Conservation (phyloP, 75 land plant genomes). For the Picea glauca region DNA sequence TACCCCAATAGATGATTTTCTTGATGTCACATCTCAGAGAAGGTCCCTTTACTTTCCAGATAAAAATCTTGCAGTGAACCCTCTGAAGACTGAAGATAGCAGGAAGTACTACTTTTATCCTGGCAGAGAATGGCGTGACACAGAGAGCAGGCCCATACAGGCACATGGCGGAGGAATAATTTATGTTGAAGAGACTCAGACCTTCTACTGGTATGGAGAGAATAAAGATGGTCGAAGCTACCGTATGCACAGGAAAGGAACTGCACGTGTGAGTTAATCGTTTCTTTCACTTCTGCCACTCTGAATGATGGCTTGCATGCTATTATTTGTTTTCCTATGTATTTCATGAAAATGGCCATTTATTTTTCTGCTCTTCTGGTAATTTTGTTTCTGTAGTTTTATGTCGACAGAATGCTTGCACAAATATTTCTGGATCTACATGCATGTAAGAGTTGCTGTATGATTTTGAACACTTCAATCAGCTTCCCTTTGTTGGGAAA, state of each 20-base stretch:
- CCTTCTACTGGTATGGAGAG: conserved; percentile 98
- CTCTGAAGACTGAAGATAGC: conserved; percentile 35
- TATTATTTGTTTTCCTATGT: neutral
- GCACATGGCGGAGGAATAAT: conserved; percentile 97
- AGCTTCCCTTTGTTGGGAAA: no score
- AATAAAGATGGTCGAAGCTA: conserved; percentile 93
- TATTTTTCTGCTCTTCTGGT: neutral
- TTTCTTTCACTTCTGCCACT: neutral
- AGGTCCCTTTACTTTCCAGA: conserved; percentile 69
- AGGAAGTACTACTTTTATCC: conserved; percentile 63
- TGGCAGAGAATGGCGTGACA: conserved; percentile 83
- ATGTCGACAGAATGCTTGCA: neutral
- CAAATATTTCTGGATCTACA: no score
- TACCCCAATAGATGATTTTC: conserved; percentile 63
- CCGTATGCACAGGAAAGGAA: conserved; percentile 59
- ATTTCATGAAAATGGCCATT: neutral
- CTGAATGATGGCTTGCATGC: neutral
- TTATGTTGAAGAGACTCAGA: conserved; percentile 61
- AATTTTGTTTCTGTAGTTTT: neutral
- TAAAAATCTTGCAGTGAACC: conserved; percentile 54
- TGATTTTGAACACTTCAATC: neutral
- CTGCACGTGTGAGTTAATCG: conserved; percentile 69
- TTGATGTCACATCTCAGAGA: conserved; percentile 58
- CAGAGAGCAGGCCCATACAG: conserved; percentile 89
- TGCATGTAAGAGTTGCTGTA: neutral